Evolutionary conservation across 306 rosid genomes (phyloP).

Genomic region (Trifolium repens): DNA sequence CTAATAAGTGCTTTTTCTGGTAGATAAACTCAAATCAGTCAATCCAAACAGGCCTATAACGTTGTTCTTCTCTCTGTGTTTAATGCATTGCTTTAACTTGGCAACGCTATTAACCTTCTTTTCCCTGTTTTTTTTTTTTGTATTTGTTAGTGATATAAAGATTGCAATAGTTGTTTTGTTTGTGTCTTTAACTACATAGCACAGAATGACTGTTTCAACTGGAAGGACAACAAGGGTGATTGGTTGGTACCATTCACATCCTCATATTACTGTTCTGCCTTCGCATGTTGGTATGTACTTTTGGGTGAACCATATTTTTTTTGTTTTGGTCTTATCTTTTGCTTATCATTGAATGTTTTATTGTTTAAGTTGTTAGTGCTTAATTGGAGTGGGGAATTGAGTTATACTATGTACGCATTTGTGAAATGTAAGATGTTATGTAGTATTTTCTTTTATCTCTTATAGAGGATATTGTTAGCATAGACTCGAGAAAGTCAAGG

Average conservation of each 20-base stretch:
- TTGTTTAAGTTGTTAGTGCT: not conserved
- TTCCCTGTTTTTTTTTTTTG: too few species aligned
- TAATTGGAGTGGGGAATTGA: slow-evolving; percentile 5
- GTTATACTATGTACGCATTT: not conserved
- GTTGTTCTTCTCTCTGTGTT: not conserved
- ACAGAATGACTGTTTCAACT: slow-evolving; percentile 69
- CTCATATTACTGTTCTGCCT: slow-evolving; percentile 98
- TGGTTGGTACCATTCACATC: slow-evolving; percentile 99
- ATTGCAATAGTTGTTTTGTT: slow-evolving; percentile 35
- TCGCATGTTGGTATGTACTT: slow-evolving; percentile 86
- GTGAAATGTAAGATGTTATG: slow-evolving; percentile 3
- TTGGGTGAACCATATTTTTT: not conserved
- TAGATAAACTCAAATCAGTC: not conserved
- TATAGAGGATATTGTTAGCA: not conserved
- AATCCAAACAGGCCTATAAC: not conserved
- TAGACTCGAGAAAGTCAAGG: not conserved
- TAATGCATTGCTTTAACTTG: not conserved
- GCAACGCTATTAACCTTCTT: not conserved
- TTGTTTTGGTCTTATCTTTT: not conserved
- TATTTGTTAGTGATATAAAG: not conserved
- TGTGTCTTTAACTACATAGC: slow-evolving; percentile 61
- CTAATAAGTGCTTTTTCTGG: not conserved
- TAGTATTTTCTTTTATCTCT: not conserved
- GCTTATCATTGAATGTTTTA: not conserved
- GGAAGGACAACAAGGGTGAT: slow-evolving; percentile 95